Base-by-base conservation (phyloP, 2,329 filamentous ascomycete species). In the Simplicillium aogashimaense region DNA sequence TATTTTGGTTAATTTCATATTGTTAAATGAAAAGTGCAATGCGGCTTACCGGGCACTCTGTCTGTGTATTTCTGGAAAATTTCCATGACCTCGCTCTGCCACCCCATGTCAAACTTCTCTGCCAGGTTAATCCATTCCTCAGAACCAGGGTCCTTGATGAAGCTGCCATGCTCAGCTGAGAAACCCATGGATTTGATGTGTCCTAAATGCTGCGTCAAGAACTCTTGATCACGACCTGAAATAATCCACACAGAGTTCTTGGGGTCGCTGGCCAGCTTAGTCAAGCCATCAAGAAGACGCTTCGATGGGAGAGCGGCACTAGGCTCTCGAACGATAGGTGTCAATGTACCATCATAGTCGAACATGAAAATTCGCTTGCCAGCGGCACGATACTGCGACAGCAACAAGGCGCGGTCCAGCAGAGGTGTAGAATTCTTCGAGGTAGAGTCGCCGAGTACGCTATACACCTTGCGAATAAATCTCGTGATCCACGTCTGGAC, bases 241-340 rank as follows among this genome's bases (percentile, higher is more conserved):
- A 98, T 95, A 57, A 98, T 94, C 92, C 92, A 98, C n/a, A 98
- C 88, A 2, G 80, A 74, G 53, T 97, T 98, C 42, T 72, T 71
- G 13, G 83, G 78, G 55, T 97, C 87, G 0, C 83, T 72, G 0
- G 89, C 84, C 33, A 98, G 71, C 10, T 76, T 74, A 58, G 83
- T 86, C 43, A 98, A 70, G 1, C 83, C 89, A 25, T 81, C 76
- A 37, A 94, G 81, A 16, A 95, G 77, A 16, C 81, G 78, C 50
- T 88, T 82, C 1, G 89, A 90, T 0, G 92, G 92, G 31, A 95
- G 81, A 3, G 92, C 92, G 5, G 87, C 81, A 49, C 83, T 81
- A 2, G 92, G 92, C 54, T 97, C 88, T 50, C 84, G 83, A 41
- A 97, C 92, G 52, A 98, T 97, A 0, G 89, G 86, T 3, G 92